phyloP scores from a whole-genome alignment of 1,139 yeast genomes.

The Kodamaea alishanica region DNA sequence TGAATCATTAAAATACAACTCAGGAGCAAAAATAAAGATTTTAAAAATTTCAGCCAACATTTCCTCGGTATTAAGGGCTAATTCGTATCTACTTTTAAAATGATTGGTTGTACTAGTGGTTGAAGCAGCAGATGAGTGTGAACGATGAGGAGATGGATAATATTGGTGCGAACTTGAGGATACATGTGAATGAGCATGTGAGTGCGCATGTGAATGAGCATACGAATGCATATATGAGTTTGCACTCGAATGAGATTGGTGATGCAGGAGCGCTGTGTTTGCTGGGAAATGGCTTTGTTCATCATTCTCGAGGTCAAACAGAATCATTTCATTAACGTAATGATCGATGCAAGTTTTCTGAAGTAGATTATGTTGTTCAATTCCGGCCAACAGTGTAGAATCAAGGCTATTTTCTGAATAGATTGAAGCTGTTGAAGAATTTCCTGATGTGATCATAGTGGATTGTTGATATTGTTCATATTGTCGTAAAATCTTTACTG shows the following conservation, averaged over 20 bases:
- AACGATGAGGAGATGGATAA: too few relatives aligned
- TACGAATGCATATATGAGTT: too few relatives aligned
- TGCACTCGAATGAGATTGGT: too few relatives aligned
- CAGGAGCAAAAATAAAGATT: constrained; percentile 35
- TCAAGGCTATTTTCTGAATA: constrained; percentile 10
- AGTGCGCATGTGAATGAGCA: too few relatives aligned
- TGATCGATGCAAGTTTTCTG: constrained; percentile 9
- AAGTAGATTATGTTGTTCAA: neutral
- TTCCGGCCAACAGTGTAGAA: constrained; percentile 1
- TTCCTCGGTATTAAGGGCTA: constrained; percentile 27
- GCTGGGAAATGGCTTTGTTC: too few relatives aligned
- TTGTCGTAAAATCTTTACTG: constrained; percentile 28
- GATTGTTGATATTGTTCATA: constrained; percentile 15
- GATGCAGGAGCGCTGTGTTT: too few relatives aligned
- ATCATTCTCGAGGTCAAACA: too few relatives aligned
- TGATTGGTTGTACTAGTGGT: too few relatives aligned
- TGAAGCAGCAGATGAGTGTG: too few relatives aligned
- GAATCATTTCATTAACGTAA: constrained; percentile 10
- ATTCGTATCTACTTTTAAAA: neutral
- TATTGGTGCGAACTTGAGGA: too few relatives aligned
- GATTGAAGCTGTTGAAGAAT: constrained; percentile 7
- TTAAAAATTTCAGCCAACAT: constrained; percentile 34
- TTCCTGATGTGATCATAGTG: neutral
- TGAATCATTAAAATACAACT: constrained; percentile 33
- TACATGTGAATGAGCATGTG: too few relatives aligned